phyloP scores from a whole-genome alignment of 352 stramenopile species.

The Phytophthora cryptogea region DNA sequence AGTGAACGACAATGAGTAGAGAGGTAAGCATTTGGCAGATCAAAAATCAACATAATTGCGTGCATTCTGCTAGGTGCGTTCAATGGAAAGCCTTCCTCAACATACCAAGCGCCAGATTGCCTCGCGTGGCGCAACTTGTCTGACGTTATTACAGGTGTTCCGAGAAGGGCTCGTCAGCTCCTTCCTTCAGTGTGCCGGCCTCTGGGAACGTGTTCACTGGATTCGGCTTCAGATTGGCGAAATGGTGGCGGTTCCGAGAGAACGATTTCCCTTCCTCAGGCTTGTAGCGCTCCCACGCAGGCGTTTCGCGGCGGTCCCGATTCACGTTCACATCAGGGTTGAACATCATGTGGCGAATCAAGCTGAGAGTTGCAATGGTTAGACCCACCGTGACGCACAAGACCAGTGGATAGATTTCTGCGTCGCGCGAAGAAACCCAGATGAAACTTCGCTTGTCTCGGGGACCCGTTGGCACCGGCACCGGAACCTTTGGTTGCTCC shows the following conservation, averaged over 20 bases:
- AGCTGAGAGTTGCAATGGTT: constrained; percentile 26
- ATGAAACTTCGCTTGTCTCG: constrained; percentile 23
- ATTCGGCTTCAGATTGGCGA: constrained; percentile 39
- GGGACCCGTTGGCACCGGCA: constrained; percentile 26
- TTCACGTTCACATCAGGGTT: constrained; percentile 41
- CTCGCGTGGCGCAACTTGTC: neutral
- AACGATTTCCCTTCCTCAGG: constrained; percentile 30
- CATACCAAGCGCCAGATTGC: neutral
- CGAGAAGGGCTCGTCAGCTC: constrained; percentile 8
- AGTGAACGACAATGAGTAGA: constrained; percentile 56
- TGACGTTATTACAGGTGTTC: constrained; percentile 10
- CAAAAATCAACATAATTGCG: neutral
- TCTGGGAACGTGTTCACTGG: constrained; percentile 35
- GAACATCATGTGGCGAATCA: constrained; percentile 23
- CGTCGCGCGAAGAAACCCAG: constrained; percentile 34
- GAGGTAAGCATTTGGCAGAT: neutral
- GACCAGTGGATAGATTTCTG: constrained; percentile 39
- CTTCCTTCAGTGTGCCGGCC: constrained; percentile 22
- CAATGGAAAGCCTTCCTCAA: neutral
- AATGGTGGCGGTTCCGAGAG: constrained; percentile 30
- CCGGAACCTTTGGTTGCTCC: constrained; percentile 25
- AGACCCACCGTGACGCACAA: constrained; percentile 32
- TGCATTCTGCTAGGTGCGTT: neutral
- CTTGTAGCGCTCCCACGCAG: constrained; percentile 37
- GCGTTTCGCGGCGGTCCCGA: constrained; percentile 28